Evolutionary conservation across 495 filamentous ascomycete species (phyloP), one percentile per base, ranked within the genome.

Genomic region (Penicillium verhagenii): DNA sequence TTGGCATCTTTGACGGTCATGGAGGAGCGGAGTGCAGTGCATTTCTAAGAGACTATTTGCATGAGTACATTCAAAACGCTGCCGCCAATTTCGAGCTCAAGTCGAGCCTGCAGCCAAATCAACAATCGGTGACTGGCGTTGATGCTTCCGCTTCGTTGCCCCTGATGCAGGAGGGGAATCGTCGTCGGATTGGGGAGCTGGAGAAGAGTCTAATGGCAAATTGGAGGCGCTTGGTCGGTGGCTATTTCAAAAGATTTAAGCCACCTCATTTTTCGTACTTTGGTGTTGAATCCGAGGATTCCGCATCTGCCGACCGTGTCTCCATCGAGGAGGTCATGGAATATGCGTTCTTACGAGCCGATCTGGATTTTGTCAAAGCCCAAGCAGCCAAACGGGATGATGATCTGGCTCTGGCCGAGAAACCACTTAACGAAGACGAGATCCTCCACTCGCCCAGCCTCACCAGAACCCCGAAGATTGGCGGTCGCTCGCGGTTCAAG

Each of bases 1-100:
- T 96, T 72, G 91, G 82, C 2, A 86, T 97, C 0, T 98, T 97
- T 63, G 94, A 98, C 74, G 94, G 94, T 19, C 94, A 98, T 76
- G 94, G 94, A 19, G 94, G 94, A 16, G 81, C 75, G 28, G 90
- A 97, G 62, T 97, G 94, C 65, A 93, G 89, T 65, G 82, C 83
- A 16, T 97, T 95, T 57, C 71, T 97, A 47, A 84, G 87, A 53
- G 88, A 96, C 45, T 77, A 86, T 48, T 79, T 98, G 54, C 94
- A 97, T 69, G 82, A 85, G 16, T 96, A 96, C 64, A 84, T 98
- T 39, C 93, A 98, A 68, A 81, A 90, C 55, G 81, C 88, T 0
- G 87, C 87, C 1, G 73, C 76, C 52, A 73, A 85, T 47, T 94
- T 97, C 64, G 83, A 86, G 44, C 69, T 96, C 9, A 69, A 80